A percentile compares a stretch with the other conserved stretches of the same genome.
Conservation (phyloP, 768 basidiomycete genomes). For the Phallus indusiatus region DNA sequence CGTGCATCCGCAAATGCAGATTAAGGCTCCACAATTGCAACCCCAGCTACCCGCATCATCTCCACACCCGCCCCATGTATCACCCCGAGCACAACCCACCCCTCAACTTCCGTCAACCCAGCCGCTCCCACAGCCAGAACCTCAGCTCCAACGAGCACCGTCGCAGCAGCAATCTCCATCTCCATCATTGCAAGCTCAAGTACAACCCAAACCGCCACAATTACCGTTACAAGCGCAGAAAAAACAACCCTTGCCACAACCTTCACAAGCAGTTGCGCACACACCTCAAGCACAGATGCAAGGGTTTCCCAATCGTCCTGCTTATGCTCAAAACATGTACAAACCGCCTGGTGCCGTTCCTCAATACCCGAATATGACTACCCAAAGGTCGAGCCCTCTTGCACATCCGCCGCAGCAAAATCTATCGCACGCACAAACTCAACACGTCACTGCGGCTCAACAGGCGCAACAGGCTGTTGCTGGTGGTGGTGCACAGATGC, state of each 20-base stretch:
- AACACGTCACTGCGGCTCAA: not conserved
- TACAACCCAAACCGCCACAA: conserved; percentile 19
- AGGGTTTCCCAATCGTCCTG: conserved; percentile 24
- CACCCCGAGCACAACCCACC: conserved; percentile 12
- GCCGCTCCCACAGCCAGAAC: conserved; percentile 7
- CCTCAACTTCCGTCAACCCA: conserved; percentile 11
- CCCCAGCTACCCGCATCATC: conserved; percentile 12
- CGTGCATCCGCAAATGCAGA: conserved; percentile 12
- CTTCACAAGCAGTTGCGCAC: conserved; percentile 4
- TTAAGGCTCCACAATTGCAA: conserved; percentile 14
- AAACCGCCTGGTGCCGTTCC: conserved; percentile 10
- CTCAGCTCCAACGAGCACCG: conserved; percentile 6
- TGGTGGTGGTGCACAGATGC: not conserved
- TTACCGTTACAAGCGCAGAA: conserved; percentile 12
- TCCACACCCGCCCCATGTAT: conserved; percentile 14
- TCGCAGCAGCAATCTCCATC: conserved; percentile 5
- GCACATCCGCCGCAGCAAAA: conserved; percentile 24
- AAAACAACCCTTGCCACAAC: not conserved
- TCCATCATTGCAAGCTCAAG: conserved; percentile 9
- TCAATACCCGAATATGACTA: conserved; percentile 17
- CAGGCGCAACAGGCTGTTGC: not conserved
- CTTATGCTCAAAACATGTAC: conserved; percentile 12
- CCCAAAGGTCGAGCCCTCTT: conserved; percentile 29
- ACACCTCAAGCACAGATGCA: conserved; percentile 12
- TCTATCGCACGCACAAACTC: conserved; percentile 15